Evolutionary conservation across 768 basidiomycete species (phyloP).

Genomic region (Jaapia argillacea): DNA sequence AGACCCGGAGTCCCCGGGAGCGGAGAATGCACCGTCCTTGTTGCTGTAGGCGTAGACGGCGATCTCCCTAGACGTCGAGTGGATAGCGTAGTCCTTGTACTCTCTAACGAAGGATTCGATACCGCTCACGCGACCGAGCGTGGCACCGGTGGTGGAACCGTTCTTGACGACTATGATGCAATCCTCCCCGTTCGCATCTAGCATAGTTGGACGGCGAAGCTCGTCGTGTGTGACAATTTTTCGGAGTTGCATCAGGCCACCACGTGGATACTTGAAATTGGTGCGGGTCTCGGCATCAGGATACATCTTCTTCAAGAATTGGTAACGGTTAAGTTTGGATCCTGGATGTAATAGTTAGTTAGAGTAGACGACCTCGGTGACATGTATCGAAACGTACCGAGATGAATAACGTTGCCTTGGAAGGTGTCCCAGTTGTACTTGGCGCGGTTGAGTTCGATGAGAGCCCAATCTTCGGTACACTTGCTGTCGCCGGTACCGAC

Average conservation of each 20-base stretch:
- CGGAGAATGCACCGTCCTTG: conserved; percentile 11
- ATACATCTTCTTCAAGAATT: conserved; percentile 10
- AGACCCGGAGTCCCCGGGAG: conserved; percentile 13
- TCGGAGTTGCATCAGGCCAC: conserved; percentile 10
- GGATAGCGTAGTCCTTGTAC: conserved; percentile 7
- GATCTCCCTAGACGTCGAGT: conserved; percentile 8
- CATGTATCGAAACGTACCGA: conserved; percentile 20
- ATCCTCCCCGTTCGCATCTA: conserved; percentile 9
- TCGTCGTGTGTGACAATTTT: conserved; percentile 9
- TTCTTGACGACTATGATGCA: conserved; percentile 13
- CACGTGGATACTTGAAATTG: conserved; percentile 11
- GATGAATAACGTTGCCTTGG: conserved; percentile 16
- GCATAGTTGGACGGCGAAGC: conserved; percentile 8
- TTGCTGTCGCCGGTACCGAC: conserved; percentile 13
- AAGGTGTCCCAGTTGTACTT: conserved; percentile 19
- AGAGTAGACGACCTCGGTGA: conserved; percentile 2
- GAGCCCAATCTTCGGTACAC: conserved; percentile 19
- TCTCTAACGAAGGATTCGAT: conserved; percentile 12
- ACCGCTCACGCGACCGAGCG: conserved; percentile 15
- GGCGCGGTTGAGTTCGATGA: conserved; percentile 14
- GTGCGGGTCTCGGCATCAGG: conserved; percentile 5
- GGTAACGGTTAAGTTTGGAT: not conserved
- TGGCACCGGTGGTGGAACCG: conserved; percentile 13
- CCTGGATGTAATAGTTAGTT: conserved; percentile 5
- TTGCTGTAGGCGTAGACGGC: conserved; percentile 3